Evolutionary conservation across 345 rosid species (phyloP), one percentile per base, ranked within the genome.

Genomic region (Boechera stricta): DNA sequence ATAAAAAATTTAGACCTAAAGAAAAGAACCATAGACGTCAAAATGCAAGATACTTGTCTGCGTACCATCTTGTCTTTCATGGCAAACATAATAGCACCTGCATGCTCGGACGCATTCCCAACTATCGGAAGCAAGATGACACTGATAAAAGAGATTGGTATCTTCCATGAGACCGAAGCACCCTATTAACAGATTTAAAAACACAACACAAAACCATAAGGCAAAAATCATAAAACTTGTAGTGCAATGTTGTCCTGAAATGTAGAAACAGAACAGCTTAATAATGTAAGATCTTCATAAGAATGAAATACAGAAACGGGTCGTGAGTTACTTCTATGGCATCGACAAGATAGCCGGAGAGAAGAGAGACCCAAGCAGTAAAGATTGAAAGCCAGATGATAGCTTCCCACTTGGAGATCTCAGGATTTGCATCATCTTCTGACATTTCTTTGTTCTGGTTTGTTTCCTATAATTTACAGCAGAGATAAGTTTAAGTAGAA

Each of bases 61-160:
- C 12, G 54, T 87, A 94, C 98, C 72, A 94, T 92, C 83, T 94
- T 94, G 80, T 92, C 94, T 83, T 94, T 92, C 97, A 92, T 90
- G 41, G 98, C 98, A 70, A 94, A 92, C 93, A 92, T 92, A 53
- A 94, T 87, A 13, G 98, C 96, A 67, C 98, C 88, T 18, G 98
- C 91, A 76, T 92, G 98, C 85, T 94, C 98, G 0, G 98, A 97
- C 15, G 98, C 98, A 74, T 94, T 94, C 55, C 98, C 98, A 47
- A 94, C 97, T 67, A 94, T 92, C 39, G 98, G 98, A 72, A 94
- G 98, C 84, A 94, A 80, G 79, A 92, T 92, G 47, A 94, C 97
- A 72, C 98, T 90, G 67, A 92, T 94, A 82, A 94, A 94, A 7
- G 98, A 71, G 74, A 94, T 80, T n/a, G 97, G 95, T 41, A 94